phyloP scores from a whole-genome alignment of 805 yeast species.

The Saccharomycopsis sp. region DNA sequence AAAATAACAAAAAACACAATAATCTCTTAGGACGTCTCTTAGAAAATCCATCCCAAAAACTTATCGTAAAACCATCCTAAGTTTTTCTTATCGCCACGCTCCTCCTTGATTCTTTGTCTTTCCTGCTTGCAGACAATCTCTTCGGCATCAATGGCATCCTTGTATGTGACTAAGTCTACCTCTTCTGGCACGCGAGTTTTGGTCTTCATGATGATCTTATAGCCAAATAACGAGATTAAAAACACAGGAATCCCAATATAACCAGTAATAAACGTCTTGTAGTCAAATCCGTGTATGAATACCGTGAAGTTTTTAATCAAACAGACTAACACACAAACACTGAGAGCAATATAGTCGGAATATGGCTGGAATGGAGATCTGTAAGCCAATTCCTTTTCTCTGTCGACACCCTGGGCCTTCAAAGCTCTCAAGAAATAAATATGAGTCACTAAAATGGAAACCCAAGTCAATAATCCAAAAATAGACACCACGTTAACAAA shows the following conservation, averaged over 20 bases:
- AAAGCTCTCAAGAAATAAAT: constrained; percentile 59
- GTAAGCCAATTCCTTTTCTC: constrained; percentile 47
- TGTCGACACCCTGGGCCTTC: constrained; percentile 58
- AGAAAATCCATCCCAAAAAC: constrained; percentile 44
- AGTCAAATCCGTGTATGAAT: constrained; percentile 58
- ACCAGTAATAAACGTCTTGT: constrained; percentile 68
- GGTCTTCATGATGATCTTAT: constrained; percentile 50
- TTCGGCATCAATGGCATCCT: constrained; percentile 33
- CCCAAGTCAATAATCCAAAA: constrained; percentile 71
- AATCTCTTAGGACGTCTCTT: constrained; percentile 20
- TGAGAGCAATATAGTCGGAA: constrained; percentile 54
- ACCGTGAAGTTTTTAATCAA: constrained; percentile 68
- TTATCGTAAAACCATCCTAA: constrained; percentile 44
- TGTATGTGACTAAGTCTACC: constrained; percentile 54
- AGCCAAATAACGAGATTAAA: constrained; percentile 47
- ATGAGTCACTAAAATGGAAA: constrained; percentile 61
- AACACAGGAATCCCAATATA: constrained; percentile 70
- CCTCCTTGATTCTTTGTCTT: constrained; percentile 27
- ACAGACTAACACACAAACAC: constrained; percentile 47
- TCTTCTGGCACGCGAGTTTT: constrained; percentile 44
- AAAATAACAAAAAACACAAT: neutral
- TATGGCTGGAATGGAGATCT: constrained; percentile 67
- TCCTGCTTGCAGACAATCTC: constrained; percentile 29
- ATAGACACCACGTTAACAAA: constrained; percentile 74
- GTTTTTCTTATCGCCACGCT: constrained; percentile 29